phyloP scores from a whole-genome alignment of 768 basidiomycete species.

The Agrocybe praecox region DNA sequence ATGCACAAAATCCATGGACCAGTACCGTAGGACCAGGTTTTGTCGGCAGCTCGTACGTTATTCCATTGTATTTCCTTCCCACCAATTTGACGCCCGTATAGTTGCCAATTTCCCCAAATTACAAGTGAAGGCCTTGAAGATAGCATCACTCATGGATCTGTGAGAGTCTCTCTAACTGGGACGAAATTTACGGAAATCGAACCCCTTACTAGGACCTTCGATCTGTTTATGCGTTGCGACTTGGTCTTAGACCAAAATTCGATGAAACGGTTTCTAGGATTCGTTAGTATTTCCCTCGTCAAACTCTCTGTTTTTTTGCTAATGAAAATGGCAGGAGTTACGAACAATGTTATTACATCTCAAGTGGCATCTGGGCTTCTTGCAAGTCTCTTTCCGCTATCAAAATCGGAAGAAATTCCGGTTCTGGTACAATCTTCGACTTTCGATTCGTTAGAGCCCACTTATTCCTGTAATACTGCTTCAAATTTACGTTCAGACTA shows the following conservation, averaged over 20 bases:
- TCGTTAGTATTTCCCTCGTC: slow-evolving; percentile 28
- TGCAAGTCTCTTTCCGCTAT: slow-evolving; percentile 45
- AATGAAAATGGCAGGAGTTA: slow-evolving; percentile 38
- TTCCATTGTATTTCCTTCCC: neutral
- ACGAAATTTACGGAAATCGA: too few species aligned
- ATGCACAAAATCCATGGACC: slow-evolving; percentile 44
- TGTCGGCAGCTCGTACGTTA: slow-evolving; percentile 39
- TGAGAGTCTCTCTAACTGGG: too few species aligned
- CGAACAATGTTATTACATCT: slow-evolving; percentile 55
- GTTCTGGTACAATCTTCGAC: slow-evolving; percentile 40
- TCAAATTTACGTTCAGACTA: slow-evolving; percentile 33
- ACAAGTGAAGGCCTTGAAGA: slow-evolving; percentile 47
- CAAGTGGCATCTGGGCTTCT: slow-evolving; percentile 51
- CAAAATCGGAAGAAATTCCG: slow-evolving; percentile 24
- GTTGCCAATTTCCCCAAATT: slow-evolving; percentile 54
- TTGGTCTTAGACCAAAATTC: slow-evolving; percentile 35
- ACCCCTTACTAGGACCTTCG: slow-evolving; percentile 39
- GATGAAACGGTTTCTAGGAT: slow-evolving; percentile 36
- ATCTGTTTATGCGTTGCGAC: slow-evolving; percentile 41
- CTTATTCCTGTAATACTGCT: slow-evolving; percentile 42
- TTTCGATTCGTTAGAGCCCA: slow-evolving; percentile 52
- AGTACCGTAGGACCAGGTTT: slow-evolving; percentile 45
- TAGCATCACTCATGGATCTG: slow-evolving; percentile 44
- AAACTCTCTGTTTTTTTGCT: neutral
- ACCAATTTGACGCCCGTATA: slow-evolving; percentile 11